These are phyloP conservation scores for Populus ilicifolia DNA, from an alignment of 345 rosid genomes.

Conservation along the genomic window DNA sequence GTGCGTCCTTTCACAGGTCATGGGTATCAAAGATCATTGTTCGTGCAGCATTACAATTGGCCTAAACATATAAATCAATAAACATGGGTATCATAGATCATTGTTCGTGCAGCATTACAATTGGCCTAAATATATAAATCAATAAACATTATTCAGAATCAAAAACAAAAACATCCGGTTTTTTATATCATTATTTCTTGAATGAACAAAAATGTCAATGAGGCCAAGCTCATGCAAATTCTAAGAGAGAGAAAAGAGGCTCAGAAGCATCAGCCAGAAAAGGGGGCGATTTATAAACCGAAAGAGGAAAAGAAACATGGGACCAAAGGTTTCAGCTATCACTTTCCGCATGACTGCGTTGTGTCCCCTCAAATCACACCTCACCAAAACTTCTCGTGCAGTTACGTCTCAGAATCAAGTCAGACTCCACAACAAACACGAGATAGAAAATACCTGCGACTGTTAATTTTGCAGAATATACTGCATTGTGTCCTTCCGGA, in stretches of 20 bases:
- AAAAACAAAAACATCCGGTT: background rate
- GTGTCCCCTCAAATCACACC: background rate
- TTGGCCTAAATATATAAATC: too few species aligned
- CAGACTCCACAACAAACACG: background rate
- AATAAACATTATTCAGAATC: background rate
- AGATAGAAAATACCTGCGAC: background rate
- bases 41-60: background rate
- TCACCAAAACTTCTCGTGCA: background rate
- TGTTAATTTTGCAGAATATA: slow-evolving; percentile 49
- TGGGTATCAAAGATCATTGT: background rate
- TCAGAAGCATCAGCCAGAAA: background rate
- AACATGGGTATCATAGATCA: background rate
- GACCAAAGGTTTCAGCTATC: background rate
- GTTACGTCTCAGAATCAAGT: background rate
- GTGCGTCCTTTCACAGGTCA: background rate
- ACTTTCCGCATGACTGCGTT: background rate
- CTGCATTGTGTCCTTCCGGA: slow-evolving; percentile 71
- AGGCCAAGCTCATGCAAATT: background rate
- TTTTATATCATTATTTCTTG: background rate
- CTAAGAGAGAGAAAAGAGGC: background rate
- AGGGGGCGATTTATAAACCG: background rate
- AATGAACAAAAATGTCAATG: background rate
- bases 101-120: background rate
- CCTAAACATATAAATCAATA: background rate
- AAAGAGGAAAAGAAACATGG: background rate